Base-by-base conservation (phyloP, 257 asterid species). In the Gentiana dahurica region DNA sequence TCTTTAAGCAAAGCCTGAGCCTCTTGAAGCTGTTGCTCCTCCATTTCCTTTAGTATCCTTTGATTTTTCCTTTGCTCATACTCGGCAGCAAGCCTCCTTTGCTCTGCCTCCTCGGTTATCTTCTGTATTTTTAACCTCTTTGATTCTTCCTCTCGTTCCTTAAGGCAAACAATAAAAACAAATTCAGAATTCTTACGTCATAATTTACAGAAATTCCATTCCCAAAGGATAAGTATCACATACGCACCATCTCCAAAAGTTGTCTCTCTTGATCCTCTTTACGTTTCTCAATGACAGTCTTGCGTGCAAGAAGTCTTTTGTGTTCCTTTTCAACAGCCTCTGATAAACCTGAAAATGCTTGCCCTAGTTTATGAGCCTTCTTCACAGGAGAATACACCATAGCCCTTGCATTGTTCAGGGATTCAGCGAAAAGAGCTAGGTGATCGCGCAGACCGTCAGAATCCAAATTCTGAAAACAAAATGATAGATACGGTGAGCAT, bases 191-290 rank as follows among this genome's bases (percentile, higher is more conserved):
- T 24, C 24, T 24, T 3, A 39, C 44, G 8, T 39, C 44, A 39
- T 4, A 3, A 39, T 3, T 7, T 39, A 39, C 0, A 39, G 6
- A 39, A 39, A 39, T 4, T 24, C 7, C 5, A 45, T 33, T 53
- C 9, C 46, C 24, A 12, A 4, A 12, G 4, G 6, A 12, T 11
- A 47, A 55, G 10, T 5, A 15, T 50, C 51, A 54, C 13, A 53
- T 63, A 41, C 43, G 8, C 78, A 90, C 97, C 96, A 73, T 84
- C 67, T 84, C 95, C 69, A 90, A 64, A 61, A 90, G 94, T 48
- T 78, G 79, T 10, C 87, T 94, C 56, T 90, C 98, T 66, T 90
- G 98, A 56, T 90, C 96, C 77, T 87, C 98, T 77, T 90, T 90
- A 76, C 96, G 95, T 59, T 84, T 87, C 74, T 86, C 95, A 57